Evolutionary conservation across 2,329 filamentous ascomycete species (phyloP).

Genomic region (Monosporascus sp.): DNA sequence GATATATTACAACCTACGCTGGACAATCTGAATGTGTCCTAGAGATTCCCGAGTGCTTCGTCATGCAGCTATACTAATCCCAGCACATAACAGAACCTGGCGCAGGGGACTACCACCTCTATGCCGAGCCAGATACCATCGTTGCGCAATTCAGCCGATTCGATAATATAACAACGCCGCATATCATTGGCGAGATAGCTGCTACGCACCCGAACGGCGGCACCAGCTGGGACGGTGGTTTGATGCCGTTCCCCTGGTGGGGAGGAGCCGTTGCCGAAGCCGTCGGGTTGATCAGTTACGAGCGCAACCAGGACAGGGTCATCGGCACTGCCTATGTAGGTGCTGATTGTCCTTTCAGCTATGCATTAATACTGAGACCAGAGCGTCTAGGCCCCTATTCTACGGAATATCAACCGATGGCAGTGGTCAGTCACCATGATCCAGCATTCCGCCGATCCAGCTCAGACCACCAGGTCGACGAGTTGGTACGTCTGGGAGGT

Average conservation of each 20-base stretch:
- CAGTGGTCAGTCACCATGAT: constrained; percentile 48
- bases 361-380: no score
- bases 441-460: constrained; percentile 43
- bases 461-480: constrained; percentile 44
- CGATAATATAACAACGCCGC: constrained; percentile 37
- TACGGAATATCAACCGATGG: constrained; percentile 47
- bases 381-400: constrained; percentile 33
- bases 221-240: constrained; percentile 39
- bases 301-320: constrained; percentile 59
- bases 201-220: constrained; percentile 48
- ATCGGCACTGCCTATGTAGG: constrained; percentile 45
- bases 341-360: not conserved
- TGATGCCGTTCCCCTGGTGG: constrained; percentile 49
- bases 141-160: constrained; percentile 47
- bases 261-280: constrained; percentile 60
- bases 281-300: constrained; percentile 59
- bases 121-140: constrained; percentile 45
- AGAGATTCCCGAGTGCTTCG: no score
- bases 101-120: constrained; percentile 48
- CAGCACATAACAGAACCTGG: constrained; percentile 21
- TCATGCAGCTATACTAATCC: not conserved
- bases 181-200: constrained; percentile 43
- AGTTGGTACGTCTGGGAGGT: constrained; percentile 45
- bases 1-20: no score
- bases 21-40: no score